Base-by-base conservation (phyloP, 768 basidiomycete species). In the Boletus sensibilis region DNA sequence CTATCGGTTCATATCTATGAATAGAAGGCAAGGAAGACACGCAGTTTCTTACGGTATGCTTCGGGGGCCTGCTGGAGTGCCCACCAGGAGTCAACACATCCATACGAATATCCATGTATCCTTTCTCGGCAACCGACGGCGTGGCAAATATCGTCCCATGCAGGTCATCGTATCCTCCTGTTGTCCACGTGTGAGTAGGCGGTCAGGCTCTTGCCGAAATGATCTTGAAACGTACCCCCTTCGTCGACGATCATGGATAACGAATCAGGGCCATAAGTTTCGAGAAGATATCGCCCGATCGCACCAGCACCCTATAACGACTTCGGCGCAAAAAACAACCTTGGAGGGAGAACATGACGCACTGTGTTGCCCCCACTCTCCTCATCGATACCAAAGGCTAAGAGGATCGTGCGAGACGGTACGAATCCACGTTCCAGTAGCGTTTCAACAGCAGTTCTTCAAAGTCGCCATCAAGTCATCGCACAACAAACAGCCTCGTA, bases 171-270 rank as follows among this genome's bases (percentile, higher is more conserved):
- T 63, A 74, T 33, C 65, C 67, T 53, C 67, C 75, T 75, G 48
- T 51, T 14, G 41, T n/a, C 42, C n/a, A 21, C 9, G 12, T 11
- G 53, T 58, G 33, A 61, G 29, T 40, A 9, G 20, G 8, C n/a
- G 7, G 0, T 9, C 31, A 18, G 9, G 11, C 20, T 8, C 33
- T 48, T 38, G 27, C 25, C 7, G 5, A 21, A 39, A 44, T 18
- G 11, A 33, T 11, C 9, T 10, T 12, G 14, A 49, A 49, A 59
- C 56, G 55, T 63, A 73, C 81, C 79, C 8, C 83, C 82, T 72
- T 86, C 85, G 55, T 86, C 86, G 12, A 86, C 75, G n/a, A 85
- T 64, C 63, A 86, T 70, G 1, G 80, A 70, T 49, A 86, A 73
- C 7, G 77, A 73, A 62, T 83, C 62, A n/a, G 68, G 53, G n/a